phyloP scores from a whole-genome alignment of 495 filamentous ascomycete species.

The Penicillium chermesinum region DNA sequence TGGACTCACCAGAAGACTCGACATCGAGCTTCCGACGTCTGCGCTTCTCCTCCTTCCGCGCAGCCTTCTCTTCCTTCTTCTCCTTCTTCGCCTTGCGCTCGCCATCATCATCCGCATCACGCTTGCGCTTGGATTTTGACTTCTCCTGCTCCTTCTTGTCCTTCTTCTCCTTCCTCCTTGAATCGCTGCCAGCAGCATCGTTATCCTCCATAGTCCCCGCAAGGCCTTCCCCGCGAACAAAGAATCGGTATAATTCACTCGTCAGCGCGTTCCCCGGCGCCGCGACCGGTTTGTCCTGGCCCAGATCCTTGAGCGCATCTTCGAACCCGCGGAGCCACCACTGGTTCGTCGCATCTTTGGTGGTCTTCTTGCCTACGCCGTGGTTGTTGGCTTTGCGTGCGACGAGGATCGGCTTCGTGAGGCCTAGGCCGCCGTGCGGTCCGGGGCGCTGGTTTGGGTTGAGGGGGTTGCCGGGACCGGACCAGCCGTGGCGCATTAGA shows the following conservation, averaged over 20 bases:
- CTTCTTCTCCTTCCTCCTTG: neutral
- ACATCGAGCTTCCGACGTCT: constrained; percentile 37
- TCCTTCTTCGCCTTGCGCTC: constrained; percentile 20
- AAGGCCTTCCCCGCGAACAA: constrained; percentile 69
- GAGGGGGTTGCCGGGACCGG: constrained; percentile 67
- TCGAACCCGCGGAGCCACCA: constrained; percentile 85
- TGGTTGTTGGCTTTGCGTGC: constrained; percentile 62
- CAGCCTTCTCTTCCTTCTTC: constrained; percentile 20
- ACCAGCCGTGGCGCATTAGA: constrained; percentile 74
- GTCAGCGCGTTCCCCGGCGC: constrained; percentile 34
- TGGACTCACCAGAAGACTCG: constrained; percentile 12
- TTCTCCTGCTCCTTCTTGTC: constrained; percentile 9
- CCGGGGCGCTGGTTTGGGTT: constrained; percentile 60
- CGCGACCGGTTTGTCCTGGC: constrained; percentile 34
- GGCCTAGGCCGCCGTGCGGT: constrained; percentile 55
- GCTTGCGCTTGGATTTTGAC: constrained; percentile 25
- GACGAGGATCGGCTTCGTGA: constrained; percentile 63
- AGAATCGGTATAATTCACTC: constrained; percentile 71
- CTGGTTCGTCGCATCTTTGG: constrained; percentile 57
- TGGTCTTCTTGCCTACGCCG: constrained; percentile 66
- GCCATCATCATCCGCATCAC: constrained; percentile 11
- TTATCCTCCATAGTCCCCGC: constrained; percentile 55
- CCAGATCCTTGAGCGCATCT: constrained; percentile 64
- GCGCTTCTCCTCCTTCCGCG: constrained; percentile 29
- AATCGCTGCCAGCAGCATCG: constrained; percentile 2